Conservation (phyloP, 2,329 filamentous ascomycete genomes). For the Ceratocystis albifundus region DNA sequence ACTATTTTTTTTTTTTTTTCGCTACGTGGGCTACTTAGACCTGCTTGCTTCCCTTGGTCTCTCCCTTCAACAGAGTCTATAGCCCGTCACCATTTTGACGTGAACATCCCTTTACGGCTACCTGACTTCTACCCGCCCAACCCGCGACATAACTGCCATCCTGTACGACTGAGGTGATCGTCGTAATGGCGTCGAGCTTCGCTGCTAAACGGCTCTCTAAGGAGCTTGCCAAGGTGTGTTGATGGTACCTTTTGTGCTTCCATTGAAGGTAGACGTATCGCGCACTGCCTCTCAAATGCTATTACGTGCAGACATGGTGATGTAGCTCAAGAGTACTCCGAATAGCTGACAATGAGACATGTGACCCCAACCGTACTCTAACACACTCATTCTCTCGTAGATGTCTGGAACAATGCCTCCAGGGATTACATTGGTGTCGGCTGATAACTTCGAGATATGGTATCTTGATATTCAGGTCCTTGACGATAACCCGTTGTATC, state of each 20-base stretch:
- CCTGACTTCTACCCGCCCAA: background rate
- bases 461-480: conserved; percentile 82
- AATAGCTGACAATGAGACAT: conserved; percentile 1
- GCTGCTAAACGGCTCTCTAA: conserved; percentile 48
- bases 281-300: background rate
- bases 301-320: background rate
- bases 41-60: background rate
- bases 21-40: background rate
- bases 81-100: background rate
- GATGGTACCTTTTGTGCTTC: background rate
- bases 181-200: conserved; percentile 31
- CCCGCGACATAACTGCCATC: background rate
- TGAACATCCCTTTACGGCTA: background rate
- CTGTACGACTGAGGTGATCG: background rate
- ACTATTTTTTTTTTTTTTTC: background rate
- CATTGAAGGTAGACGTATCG: conserved; percentile 9
- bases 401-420: conserved; percentile 47
- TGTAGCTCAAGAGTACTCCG: background rate
- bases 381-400: conserved; percentile 29
- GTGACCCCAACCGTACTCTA: background rate
- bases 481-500: conserved; percentile 81
- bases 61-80: background rate
- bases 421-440: conserved; percentile 66
- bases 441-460: conserved; percentile 82
- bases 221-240: conserved; percentile 45